Evolutionary conservation across 441 rosid species (phyloP).

Genomic region (Gossypium davidsonii): DNA sequence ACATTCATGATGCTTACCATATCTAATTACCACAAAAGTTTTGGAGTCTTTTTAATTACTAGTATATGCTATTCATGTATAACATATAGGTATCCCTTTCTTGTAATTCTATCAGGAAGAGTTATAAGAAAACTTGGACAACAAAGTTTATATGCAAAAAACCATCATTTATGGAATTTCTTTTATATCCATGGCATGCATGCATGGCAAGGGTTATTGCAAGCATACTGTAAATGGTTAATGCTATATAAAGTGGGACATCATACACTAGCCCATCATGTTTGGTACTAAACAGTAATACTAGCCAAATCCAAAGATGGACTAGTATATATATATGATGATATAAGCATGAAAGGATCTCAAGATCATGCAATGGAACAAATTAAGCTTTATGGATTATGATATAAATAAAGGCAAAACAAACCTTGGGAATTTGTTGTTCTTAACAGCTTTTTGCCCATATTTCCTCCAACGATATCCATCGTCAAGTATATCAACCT

Average conservation of each 20-base stretch:
- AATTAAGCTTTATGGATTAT: background rate
- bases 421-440: constrained; percentile 55
- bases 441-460: constrained; percentile 53
- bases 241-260: too few relatives aligned
- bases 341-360: background rate
- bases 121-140: background rate
- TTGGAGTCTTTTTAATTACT: too few relatives aligned
- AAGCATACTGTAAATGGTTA: background rate
- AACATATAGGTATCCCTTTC: too few relatives aligned
- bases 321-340: background rate
- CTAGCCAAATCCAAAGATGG: background rate
- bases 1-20: too few relatives aligned
- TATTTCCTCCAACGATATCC: constrained; percentile 53
- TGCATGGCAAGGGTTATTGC: background rate
- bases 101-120: background rate
- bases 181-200: background rate
- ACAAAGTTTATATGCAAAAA: background rate
- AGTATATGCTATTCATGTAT: too few relatives aligned
- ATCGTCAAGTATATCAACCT: constrained; percentile 48
- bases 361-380: background rate
- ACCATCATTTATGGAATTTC: background rate
- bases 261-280: too few relatives aligned
- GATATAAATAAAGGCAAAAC: background rate
- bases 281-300: background rate
- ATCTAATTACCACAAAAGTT: too few relatives aligned